Evolutionary conservation across 306 rosid species (phyloP).

Genomic region (Lathyrus oleraceus): DNA sequence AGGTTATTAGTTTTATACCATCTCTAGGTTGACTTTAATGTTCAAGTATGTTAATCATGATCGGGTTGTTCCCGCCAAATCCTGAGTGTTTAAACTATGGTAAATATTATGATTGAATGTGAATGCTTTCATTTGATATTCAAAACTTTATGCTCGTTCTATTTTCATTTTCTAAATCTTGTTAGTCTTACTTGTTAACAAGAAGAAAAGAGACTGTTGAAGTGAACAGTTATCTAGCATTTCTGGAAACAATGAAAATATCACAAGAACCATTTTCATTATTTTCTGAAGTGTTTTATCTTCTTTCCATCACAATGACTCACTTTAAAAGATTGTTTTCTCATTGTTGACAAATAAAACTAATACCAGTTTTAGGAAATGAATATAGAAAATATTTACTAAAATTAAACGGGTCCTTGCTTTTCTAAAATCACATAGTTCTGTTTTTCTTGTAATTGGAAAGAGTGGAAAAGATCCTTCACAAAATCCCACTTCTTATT

Average conservation of each 20-base stretch:
- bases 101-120: slow-evolving; percentile 15
- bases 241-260: not conserved
- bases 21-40: slow-evolving; percentile 14
- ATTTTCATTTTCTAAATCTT: not conserved
- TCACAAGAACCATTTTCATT: not conserved
- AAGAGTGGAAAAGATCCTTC: slow-evolving; percentile 12
- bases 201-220: not conserved
- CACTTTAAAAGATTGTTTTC: not conserved
- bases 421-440: slow-evolving; percentile 18
- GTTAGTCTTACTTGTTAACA: not conserved
- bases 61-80: slow-evolving; percentile 17
- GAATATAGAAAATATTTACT: not conserved
- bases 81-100: slow-evolving; percentile 9
- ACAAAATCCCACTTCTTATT: slow-evolving; percentile 13
- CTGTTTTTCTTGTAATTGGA: slow-evolving; percentile 8
- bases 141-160: not conserved
- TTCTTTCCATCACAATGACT: not conserved
- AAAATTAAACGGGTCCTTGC: not conserved
- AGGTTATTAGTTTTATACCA: slow-evolving; percentile 10
- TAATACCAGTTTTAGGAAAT: not conserved
- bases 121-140: slow-evolving; percentile 14
- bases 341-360: not conserved
- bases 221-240: not conserved
- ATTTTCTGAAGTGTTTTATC: not conserved
- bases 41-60: slow-evolving; percentile 30